Evolutionary conservation across 441 rosid species (phyloP).

Genomic region (Bocquillonia castaneifolia): DNA sequence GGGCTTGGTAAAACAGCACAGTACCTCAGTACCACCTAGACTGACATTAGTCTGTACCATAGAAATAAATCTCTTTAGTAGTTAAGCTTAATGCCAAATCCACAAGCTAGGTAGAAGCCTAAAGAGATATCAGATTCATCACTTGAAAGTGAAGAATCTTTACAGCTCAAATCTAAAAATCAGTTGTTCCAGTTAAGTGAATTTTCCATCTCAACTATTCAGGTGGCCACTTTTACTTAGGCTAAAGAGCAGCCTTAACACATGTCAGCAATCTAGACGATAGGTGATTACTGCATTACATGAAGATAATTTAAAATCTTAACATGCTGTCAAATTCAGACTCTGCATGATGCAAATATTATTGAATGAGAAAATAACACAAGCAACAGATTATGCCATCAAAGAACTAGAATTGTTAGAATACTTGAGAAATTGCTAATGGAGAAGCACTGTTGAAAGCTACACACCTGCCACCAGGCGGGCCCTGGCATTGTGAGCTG

Average conservation of each 20-base stretch:
- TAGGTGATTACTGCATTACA: background rate
- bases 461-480: slow-evolving; percentile 89
- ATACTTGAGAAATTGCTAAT: background rate
- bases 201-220: background rate
- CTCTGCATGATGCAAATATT: background rate
- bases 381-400: background rate
- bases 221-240: no score
- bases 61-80: no score
- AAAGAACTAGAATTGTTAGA: background rate
- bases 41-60: no score
- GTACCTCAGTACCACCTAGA: no score
- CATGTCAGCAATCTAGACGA: no score
- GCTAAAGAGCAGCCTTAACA: no score
- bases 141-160: background rate
- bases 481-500: slow-evolving; percentile 90
- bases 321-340: background rate
- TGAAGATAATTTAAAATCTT: background rate
- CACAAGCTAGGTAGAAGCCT: background rate
- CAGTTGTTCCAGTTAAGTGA: background rate
- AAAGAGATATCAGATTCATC: background rate
- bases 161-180: background rate
- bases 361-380: background rate
- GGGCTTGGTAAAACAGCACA: no score
- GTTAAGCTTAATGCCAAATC: background rate
- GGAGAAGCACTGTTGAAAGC: slow-evolving; percentile 12